Evolutionary conservation across 352 stramenopile species (phyloP), one percentile per base, ranked within the genome.

Genomic region (Pythium graminicola): DNA sequence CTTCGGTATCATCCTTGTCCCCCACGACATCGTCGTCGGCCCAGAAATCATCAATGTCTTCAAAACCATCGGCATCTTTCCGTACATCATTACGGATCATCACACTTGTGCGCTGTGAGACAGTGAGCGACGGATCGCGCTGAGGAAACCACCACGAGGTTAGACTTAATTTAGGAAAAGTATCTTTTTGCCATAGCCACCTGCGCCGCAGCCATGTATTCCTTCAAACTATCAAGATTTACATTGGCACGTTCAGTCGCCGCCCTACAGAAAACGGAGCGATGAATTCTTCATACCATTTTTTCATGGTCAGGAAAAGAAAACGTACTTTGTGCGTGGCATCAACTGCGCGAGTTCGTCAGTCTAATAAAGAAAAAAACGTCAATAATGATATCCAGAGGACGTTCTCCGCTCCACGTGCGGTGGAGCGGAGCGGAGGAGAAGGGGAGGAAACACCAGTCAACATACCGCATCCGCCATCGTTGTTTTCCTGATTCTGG

Each of bases 41-140:
- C 80, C 80, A 93, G 48, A 93, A 93, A 40, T 93, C 83, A 60
- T 93, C 83, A 38, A 91, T 85, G 42, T 93, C 83, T 41, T 93
- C 80, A 45, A 93, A 93, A 0, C 83, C 83, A 22, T 91, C 62
- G 1, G 70, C 78, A 38, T 93, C 83, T 26, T 81, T 86, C 16
- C 76, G 82, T 38, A 90, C 76, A 17, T 89, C 73, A 6, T 51
- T 69, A 17, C 75, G 79, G 24, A 89, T 72, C 39, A 81, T 65
- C 13, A 85, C 72, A 22, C 67, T 70, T 26, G 72, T 71, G 11
- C 73, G 79, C 28, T 52, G 33, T 9, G 43, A 38, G 19, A 54
- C 22, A 13, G 43, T 38, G 0, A 60, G 33, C 1, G 29, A 38
- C 6, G 48, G 47, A n/a, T 63, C 50, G 19, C 52, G 29, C 55